phyloP scores from a whole-genome alignment of 1,139 yeast genomes.

The Blastobotrys arbuscula region DNA sequence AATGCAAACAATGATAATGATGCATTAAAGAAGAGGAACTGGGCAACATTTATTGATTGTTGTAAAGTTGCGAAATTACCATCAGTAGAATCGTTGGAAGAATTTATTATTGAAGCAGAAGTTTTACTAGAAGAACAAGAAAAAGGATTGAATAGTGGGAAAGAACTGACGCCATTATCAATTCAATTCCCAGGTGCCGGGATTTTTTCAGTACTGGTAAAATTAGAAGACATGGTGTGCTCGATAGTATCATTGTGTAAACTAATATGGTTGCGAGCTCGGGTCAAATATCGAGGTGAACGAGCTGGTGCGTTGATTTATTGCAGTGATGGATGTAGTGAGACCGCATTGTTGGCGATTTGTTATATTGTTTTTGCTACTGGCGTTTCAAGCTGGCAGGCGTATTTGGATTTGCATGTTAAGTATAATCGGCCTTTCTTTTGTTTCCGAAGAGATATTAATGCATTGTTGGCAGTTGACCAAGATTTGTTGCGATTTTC shows the following conservation, averaged over 20 bases:
- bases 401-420: constrained; percentile 52
- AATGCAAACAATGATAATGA: neutral
- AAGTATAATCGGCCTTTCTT: constrained; percentile 74
- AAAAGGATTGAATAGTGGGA: neutral
- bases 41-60: constrained; percentile 36
- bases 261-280: constrained; percentile 30
- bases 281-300: constrained; percentile 19
- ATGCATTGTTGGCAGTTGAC: constrained; percentile 59
- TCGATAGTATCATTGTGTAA: constrained; percentile 31
- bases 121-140: constrained; percentile 7
- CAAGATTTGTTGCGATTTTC: constrained; percentile 51
- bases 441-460: constrained; percentile 70
- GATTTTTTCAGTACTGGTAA: constrained; percentile 18
- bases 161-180: constrained; percentile 23
- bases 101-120: constrained; percentile 26
- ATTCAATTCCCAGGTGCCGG: constrained; percentile 83
- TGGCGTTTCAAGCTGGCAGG: constrained; percentile 46
- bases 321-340: constrained; percentile 92
- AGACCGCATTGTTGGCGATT: constrained; percentile 67
- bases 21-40: constrained; percentile 21
- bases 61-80: constrained; percentile 59
- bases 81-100: constrained; percentile 23
- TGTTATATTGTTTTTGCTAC: constrained; percentile 66
- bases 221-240: constrained; percentile 22
- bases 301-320: constrained; percentile 45